Evolutionary conservation across 116 monocot genomes (phyloP).

Genomic region (Papilionanthe hybrid): DNA sequence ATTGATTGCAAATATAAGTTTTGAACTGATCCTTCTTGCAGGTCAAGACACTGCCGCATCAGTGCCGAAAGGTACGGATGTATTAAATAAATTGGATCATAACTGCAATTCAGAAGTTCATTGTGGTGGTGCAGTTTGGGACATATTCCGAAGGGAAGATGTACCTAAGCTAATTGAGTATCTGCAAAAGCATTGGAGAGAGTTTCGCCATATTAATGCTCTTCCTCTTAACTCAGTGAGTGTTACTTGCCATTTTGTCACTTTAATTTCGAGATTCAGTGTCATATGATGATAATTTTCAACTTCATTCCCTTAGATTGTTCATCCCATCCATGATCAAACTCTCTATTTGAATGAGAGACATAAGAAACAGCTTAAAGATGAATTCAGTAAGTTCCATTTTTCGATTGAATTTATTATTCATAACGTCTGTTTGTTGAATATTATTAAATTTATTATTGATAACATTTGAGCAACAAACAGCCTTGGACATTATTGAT

Average conservation of each 20-base stretch:
- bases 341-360: slow-evolving; percentile 27
- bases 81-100: slow-evolving; percentile 2
- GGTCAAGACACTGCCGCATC: neutral
- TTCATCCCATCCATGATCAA: slow-evolving; percentile 51
- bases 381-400: slow-evolving; percentile 32
- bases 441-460: too few relatives aligned
- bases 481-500: too few relatives aligned
- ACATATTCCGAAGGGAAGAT: slow-evolving; percentile 48
- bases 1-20: neutral
- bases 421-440: too few relatives aligned
- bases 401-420: neutral
- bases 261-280: neutral
- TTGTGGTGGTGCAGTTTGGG: slow-evolving; percentile 48
- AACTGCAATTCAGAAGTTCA: slow-evolving; percentile 8
- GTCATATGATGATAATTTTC: neutral
- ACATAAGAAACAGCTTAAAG: slow-evolving; percentile 41
- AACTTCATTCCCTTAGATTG: slow-evolving; percentile 22
- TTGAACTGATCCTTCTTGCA: slow-evolving; percentile 5
- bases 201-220: slow-evolving; percentile 34
- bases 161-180: slow-evolving; percentile 36
- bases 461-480: too few relatives aligned
- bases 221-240: slow-evolving; percentile 32
- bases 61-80: neutral
- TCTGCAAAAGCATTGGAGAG: slow-evolving; percentile 27
- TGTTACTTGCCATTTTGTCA: neutral